These are phyloP conservation scores for Ogataea minuta DNA, from an alignment of 805 yeast genomes.

Conservation along the genomic window DNA sequence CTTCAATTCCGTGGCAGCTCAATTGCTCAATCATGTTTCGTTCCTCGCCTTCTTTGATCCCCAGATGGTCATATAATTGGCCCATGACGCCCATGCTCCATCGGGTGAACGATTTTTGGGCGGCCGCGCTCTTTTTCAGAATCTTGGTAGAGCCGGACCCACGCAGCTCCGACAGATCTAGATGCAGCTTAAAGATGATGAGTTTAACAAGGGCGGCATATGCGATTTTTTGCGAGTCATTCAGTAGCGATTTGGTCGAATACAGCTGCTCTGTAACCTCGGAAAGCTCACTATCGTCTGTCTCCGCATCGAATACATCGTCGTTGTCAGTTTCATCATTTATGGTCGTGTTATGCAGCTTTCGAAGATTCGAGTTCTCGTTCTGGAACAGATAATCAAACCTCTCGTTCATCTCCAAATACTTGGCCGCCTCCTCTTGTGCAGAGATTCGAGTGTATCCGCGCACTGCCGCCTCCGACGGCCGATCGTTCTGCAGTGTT, in stretches of 20 bases:
- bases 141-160: constrained; percentile 52
- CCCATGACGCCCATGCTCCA: constrained; percentile 79
- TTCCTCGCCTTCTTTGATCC: constrained; percentile 66
- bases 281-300: constrained; percentile 33
- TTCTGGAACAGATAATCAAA: constrained; percentile 51
- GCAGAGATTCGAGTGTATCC: constrained; percentile 90
- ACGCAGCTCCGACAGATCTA: constrained; percentile 63
- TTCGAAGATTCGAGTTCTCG: constrained; percentile 33
- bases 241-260: constrained; percentile 75
- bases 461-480: constrained; percentile 45
- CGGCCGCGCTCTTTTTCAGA: constrained; percentile 56
- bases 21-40: constrained; percentile 82
- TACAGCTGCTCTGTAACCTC: constrained; percentile 63
- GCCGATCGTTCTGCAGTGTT: constrained; percentile 17
- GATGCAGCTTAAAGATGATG: constrained; percentile 75
- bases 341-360: constrained; percentile 22
- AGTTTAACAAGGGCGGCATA: constrained; percentile 84
- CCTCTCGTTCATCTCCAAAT: constrained; percentile 47
- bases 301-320: constrained; percentile 19
- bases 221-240: constrained; percentile 85
- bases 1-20: constrained; percentile 78
- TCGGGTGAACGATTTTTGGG: constrained; percentile 76
- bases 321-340: constrained; percentile 29
- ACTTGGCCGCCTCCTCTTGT: constrained; percentile 80
- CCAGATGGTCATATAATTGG: constrained; percentile 76